phyloP scores from a whole-genome alignment of 2,329 filamentous ascomycete genomes.

The Elsinoe australis region DNA sequence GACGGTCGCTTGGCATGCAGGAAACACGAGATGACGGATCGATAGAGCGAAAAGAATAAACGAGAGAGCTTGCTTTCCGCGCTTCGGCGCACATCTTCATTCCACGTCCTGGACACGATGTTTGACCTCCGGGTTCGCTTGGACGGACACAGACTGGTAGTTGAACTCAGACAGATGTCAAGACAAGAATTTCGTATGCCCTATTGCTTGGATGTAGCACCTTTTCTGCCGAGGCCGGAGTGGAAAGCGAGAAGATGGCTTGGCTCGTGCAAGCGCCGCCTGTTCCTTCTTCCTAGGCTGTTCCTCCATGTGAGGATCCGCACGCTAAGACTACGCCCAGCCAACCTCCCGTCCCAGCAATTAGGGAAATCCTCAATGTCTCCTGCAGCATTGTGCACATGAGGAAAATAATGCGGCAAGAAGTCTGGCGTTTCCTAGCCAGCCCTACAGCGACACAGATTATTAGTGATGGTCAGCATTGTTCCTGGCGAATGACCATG shows the following conservation, averaged over 20 bases:
- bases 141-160: no score
- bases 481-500: conserved; percentile 2
- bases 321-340: conserved; percentile 2
- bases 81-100: no score
- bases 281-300: neutral
- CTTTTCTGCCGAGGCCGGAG: conserved; percentile 2
- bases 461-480: neutral
- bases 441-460: conserved; percentile 10
- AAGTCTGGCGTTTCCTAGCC: conserved; percentile 6
- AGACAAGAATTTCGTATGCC: conserved; percentile 5
- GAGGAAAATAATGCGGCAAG: conserved; percentile 2
- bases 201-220: conserved; percentile 5
- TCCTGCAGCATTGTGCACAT: neutral
- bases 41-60: neutral
- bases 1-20: conserved; percentile 9
- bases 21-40: conserved; percentile 8
- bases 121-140: no score
- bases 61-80: neutral
- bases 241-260: neutral
- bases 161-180: neutral
- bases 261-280: no score
- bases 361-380: neutral
- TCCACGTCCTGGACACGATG: no score
- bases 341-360: conserved; percentile 3
- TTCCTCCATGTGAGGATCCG: neutral